Evolutionary conservation across 805 yeast species (phyloP), one percentile per base, ranked within the genome.

Genomic region (Metschnikowia reukaufii): DNA sequence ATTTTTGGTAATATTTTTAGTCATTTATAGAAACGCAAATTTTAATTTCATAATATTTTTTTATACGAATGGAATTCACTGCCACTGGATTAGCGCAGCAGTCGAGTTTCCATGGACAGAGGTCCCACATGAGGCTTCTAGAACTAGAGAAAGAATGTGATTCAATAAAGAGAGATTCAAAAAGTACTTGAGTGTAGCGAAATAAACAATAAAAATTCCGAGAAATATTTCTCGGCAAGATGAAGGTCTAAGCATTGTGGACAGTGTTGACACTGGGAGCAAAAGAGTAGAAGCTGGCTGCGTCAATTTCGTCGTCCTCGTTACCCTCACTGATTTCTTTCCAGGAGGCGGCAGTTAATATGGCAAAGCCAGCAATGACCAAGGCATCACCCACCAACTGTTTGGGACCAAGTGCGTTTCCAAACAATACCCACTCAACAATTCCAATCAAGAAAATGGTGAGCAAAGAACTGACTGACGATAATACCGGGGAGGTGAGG

Each of bases 391-490:
- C 96, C 3, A 78, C 2, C 23, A 86, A 51, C 47, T 88, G 94
- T 23, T 74, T 77, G 1, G 60, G 33, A 13, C 81, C 73, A 44
- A 88, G 69, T 2, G 64, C 70, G 19, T 79, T 77, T 4, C 83
- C 86, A 66, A 85, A 86, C 8, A 85, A 55, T 0, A 76, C 44
- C 83, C 86, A 86, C 60, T 88, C 96, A 17, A 82, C 82, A 1
- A 86, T 42, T 0, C 96, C 96, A 36, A 89, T 94, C 44, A 88
- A 63, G 51, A 88, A 76, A 17, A 90, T 89, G 0, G 96, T 87
- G 40, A 88, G 73, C 48, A 88, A 68, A 0, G 89, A 79, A 29
- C 55, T 67, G 19, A 80, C 84, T 0, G 87, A 79, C 1, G 94
- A 85, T 36, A 89, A 69, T 1, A 89, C 96, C 0, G 96, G 96